Percentiles rank a stretch among this genome's conserved stretches.
These are phyloP conservation scores for Akanthomyces dipterigenus DNA, from an alignment of 2,329 filamentous ascomycete species.

Conservation along the genomic window DNA sequence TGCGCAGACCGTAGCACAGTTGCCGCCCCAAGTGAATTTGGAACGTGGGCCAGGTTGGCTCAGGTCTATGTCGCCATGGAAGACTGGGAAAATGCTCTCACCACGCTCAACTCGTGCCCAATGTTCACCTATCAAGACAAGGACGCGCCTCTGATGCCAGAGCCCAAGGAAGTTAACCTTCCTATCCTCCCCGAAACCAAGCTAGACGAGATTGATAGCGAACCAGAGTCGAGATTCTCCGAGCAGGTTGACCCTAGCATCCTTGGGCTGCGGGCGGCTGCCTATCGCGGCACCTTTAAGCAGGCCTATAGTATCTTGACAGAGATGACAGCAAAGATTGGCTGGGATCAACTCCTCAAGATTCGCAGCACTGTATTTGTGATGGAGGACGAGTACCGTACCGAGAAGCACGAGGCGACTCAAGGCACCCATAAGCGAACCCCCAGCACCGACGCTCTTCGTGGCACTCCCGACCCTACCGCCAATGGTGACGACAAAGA, in stretches of 20 bases:
- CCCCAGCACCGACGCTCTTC: constrained; percentile 72
- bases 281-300: constrained; percentile 91
- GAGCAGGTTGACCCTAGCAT: constrained; percentile 86
- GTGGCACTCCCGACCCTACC: constrained; percentile 58
- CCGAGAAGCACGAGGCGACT: constrained; percentile 65
- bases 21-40: constrained; percentile 92
- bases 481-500: constrained; percentile 40
- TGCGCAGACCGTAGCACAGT: constrained; percentile 93
- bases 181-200: constrained; percentile 84
- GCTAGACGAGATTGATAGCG: constrained; percentile 93
- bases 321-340: constrained; percentile 92
- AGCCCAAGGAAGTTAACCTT: constrained; percentile 79
- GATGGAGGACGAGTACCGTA: constrained; percentile 98
- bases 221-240: constrained; percentile 69
- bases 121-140: constrained; percentile 99
- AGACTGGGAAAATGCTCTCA: constrained; percentile 91
- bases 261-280: constrained; percentile 75
- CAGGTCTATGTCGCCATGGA: constrained; percentile 92
- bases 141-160: constrained; percentile 89
- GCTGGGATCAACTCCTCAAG: constrained; percentile 92
- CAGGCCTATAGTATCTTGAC: constrained; percentile 92
- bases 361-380: constrained; percentile 97
- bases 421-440: constrained; percentile 53
- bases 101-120: constrained; percentile 94
- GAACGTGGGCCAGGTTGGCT: constrained; percentile 88